phyloP scores from a whole-genome alignment of 2,329 filamentous ascomycete genomes.

The Diaporthe vexans region DNA sequence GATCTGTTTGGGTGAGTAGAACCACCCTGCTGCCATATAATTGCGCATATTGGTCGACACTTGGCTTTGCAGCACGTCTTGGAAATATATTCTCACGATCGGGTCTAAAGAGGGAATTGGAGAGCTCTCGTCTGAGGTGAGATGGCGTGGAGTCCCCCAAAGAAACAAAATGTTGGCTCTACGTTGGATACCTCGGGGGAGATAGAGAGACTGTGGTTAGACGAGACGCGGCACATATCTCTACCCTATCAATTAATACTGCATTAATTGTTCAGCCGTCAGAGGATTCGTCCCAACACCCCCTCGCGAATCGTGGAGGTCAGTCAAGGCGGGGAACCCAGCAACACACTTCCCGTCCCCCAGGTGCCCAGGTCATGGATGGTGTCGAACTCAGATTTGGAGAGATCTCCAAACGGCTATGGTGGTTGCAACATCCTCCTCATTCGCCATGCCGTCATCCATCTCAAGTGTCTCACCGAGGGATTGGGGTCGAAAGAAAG shows the following conservation, averaged over 20 bases:
- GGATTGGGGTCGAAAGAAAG: too few relatives aligned
- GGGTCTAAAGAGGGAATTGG: neutral
- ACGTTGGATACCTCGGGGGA: neutral
- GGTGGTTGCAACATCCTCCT: neutral
- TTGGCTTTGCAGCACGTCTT: too few relatives aligned
- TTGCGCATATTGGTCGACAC: neutral
- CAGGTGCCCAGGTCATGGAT: neutral
- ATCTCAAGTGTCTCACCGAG: neutral
- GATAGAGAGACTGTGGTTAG: neutral
- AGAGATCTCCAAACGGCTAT: neutral
- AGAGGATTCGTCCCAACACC: neutral
- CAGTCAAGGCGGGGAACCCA: conserved; percentile 18
- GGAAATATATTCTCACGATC: too few relatives aligned
- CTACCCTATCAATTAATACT: neutral
- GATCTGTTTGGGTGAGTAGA: conserved; percentile 21
- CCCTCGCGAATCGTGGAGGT: conserved; percentile 8
- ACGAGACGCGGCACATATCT: neutral
- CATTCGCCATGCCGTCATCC: conserved; percentile 11
- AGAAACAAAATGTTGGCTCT: neutral
- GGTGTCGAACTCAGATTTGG: neutral
- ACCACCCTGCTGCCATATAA: conserved; percentile 19
- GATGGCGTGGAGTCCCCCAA: neutral
- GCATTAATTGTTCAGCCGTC: neutral
- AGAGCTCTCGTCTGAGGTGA: neutral
- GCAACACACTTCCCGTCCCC: neutral